These are phyloP conservation scores for Tuber microsphaerosporum DNA, from an alignment of 495 filamentous ascomycete species.

Conservation along the genomic window DNA sequence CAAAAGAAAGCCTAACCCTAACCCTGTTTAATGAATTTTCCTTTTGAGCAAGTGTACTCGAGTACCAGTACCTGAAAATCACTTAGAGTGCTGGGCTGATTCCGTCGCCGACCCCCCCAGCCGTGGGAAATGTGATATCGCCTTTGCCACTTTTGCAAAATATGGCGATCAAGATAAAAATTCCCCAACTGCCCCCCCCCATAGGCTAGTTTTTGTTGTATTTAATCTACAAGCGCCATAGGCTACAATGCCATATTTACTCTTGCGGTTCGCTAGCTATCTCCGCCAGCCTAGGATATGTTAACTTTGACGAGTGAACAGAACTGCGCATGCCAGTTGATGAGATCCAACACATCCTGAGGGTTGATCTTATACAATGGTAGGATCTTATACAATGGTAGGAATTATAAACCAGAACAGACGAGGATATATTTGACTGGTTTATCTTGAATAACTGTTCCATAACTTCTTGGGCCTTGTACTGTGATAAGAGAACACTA, in stretches of 20 bases:
- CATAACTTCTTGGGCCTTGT: no score
- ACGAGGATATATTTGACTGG: no score
- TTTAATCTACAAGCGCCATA: neutral
- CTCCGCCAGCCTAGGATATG: no score
- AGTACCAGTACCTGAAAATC: neutral
- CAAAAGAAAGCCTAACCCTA: neutral
- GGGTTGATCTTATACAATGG: no score
- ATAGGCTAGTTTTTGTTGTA: neutral
- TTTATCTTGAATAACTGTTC: no score
- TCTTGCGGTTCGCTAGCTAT: no score
- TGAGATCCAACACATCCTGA: no score
- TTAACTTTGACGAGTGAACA: no score
- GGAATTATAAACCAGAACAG: no score
- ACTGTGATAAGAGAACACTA: no score
- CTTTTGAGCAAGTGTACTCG: neutral
- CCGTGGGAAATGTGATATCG: neutral
- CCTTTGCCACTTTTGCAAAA: neutral
- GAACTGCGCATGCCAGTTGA: no score
- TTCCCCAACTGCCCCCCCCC: neutral
- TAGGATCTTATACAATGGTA: no score
- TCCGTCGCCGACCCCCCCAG: neutral
- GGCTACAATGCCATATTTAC: neutral
- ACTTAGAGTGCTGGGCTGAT: neutral
- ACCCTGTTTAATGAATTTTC: neutral
- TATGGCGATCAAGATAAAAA: neutral